Evolutionary conservation across 352 stramenopile genomes (phyloP).

Genomic region (Hyphochytrium catenoides): DNA sequence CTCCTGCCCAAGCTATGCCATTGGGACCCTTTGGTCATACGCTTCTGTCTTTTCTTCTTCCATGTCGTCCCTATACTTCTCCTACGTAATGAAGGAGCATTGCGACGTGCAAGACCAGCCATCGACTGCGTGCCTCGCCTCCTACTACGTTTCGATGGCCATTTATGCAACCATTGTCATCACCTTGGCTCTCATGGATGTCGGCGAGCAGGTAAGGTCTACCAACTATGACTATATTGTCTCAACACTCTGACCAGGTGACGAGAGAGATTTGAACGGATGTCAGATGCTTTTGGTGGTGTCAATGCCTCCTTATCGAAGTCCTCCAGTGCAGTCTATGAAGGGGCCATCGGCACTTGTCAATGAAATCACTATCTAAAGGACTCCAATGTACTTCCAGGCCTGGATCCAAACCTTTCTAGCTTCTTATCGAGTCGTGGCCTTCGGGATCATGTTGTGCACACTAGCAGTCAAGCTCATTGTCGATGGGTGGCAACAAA

Average conservation of each 20-base stretch:
- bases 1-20: too few species aligned
- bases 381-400: too few species aligned
- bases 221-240: too few species aligned
- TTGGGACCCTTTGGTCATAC: conserved; percentile 53
- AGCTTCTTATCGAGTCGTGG: conserved; percentile 46
- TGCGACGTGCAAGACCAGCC: conserved; percentile 35
- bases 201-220: conserved; percentile 55
- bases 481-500: conserved; percentile 32
- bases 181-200: conserved; percentile 50
- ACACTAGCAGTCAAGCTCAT: conserved; percentile 41
- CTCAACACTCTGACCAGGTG: too few species aligned
- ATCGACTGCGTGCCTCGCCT: conserved; percentile 23
- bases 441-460: conserved; percentile 38
- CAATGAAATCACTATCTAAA: too few species aligned
- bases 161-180: conserved; percentile 43
- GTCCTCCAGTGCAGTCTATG: too few species aligned
- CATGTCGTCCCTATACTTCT: conserved; percentile 42
- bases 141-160: conserved; percentile 44
- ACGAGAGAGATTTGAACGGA: too few species aligned
- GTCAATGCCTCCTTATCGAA: too few species aligned
- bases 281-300: too few species aligned
- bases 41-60: conserved; percentile 61
- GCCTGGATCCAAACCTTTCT: conserved; percentile 48
- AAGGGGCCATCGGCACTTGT: too few species aligned
- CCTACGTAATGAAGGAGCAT: conserved; percentile 25